These are phyloP conservation scores for Mycena capillaripes DNA, from an alignment of 768 basidiomycete species.

Conservation along the genomic window DNA sequence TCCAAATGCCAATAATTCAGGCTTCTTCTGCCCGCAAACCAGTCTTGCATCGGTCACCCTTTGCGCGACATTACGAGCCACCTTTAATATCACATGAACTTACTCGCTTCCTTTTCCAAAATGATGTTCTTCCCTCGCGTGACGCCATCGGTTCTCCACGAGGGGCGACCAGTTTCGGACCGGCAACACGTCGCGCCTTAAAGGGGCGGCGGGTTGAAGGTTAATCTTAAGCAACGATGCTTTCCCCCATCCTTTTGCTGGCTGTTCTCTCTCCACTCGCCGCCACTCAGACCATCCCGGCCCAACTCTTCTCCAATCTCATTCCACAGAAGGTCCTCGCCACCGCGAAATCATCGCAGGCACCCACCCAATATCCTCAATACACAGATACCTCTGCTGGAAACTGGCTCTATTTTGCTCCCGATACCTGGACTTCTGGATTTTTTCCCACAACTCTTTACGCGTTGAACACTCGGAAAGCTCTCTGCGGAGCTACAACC, in stretches of 20 bases:
- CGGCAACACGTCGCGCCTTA: constrained; percentile 14
- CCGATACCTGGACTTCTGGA: constrained; percentile 77
- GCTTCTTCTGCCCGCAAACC: background rate
- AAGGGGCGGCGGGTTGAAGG: constrained; percentile 21
- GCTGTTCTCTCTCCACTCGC: constrained; percentile 35
- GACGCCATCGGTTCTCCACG: constrained; percentile 4
- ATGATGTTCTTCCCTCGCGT: constrained; percentile 16
- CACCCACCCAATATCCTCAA: constrained; percentile 69
- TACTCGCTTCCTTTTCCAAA: background rate
- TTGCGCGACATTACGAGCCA: too few species aligned
- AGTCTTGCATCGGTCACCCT: too few species aligned
- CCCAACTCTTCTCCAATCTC: constrained; percentile 71
- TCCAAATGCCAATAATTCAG: background rate
- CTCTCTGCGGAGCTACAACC: constrained; percentile 58
- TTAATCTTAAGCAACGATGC: constrained; percentile 24
- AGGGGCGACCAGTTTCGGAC: too few species aligned
- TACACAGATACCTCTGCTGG: constrained; percentile 66
- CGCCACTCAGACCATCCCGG: constrained; percentile 47
- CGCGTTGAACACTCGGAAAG: constrained; percentile 66
- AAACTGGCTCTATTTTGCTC: constrained; percentile 64
- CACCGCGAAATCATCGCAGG: constrained; percentile 61
- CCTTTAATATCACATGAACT: constrained; percentile 10
- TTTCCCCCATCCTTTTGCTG: constrained; percentile 29
- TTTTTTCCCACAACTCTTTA: constrained; percentile 77
- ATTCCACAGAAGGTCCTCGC: constrained; percentile 71